Base-by-base conservation (phyloP, 441 rosid genomes). In the Populus tomentosa region DNA sequence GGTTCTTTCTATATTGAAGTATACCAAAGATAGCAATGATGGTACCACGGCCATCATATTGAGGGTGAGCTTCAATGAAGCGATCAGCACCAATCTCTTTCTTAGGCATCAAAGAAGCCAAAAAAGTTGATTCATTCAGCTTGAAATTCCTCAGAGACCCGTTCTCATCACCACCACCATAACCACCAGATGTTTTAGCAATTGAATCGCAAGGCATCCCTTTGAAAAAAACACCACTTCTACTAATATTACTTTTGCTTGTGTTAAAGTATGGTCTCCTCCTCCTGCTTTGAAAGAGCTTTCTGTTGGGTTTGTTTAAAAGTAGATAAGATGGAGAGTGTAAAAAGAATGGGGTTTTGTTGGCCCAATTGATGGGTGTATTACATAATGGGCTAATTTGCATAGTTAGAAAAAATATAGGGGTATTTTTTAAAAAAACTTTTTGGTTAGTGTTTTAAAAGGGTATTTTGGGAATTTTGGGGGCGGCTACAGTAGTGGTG, bases 31-130 rank as follows among this genome's bases (percentile, higher is more conserved):
- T 28, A 28, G 30, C 30, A 28, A 28, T 28, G 30, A 96, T 38
- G 67, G 78, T 93, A 72, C 97, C 95, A 23, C 99, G 98, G 72
- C 98, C 98, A 80, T 92, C 99, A 82, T 82, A 94, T 67, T 87
- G 83, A 80, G 96, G 97, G 69, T 90, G 85, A 80, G 89, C 85
- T 32, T 87, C 92, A n/a, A 94, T 79, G 93, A 96, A 96, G 78
- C 97, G 90, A 89, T 95, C 97, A 64, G 92, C 97, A 40, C 83
- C 86, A 70, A 88, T 94, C 82, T 92, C 98, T 90, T 85, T 88
- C 93, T 92, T 94, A 80, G 95, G 97, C 98, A 92, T 90, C 61
- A 96, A 95, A 62, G 99, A 96, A 50, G 99, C 98, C 62, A 92
- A 83, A 84, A 94, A 94, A 50, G 96, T 91, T 10, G 94, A 91